Percentiles rank a stretch among this genome's conserved stretches.
Evolutionary conservation across 2,329 filamentous ascomycete species (phyloP).

Genomic region (Mycocentrospora acerina): DNA sequence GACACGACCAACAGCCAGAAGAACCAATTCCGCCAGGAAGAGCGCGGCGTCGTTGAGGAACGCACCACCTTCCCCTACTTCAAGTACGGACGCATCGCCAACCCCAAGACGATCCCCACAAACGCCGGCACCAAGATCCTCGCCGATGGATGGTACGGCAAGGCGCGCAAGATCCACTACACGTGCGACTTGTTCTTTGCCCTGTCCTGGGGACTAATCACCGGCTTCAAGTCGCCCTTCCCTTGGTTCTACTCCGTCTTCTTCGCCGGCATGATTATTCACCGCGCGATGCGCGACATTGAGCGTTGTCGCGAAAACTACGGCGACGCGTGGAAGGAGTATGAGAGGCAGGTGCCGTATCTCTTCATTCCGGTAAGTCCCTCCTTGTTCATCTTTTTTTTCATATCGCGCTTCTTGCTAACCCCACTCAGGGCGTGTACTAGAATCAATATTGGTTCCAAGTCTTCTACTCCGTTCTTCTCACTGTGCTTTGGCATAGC

Average conservation of each 20-base stretch:
- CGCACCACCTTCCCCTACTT: conserved; percentile 84
- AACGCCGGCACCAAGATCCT: conserved; percentile 73
- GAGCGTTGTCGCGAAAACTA: conserved; percentile 74
- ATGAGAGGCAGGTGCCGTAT: conserved; percentile 75
- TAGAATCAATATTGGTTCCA: too few relatives aligned
- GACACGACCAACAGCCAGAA: conserved; percentile 90
- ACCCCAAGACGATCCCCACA: conserved; percentile 75
- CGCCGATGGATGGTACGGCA: conserved; percentile 74
- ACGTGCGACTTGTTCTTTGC: conserved; percentile 79
- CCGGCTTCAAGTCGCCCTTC: conserved; percentile 75
- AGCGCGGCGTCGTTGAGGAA: conserved; percentile 66
- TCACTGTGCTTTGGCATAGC: too few relatives aligned
- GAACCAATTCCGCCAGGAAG: conserved; percentile 81
- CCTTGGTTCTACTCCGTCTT: conserved; percentile 87
- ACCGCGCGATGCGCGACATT: conserved; percentile 74
- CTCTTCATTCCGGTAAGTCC: conserved; percentile 69
- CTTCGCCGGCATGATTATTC: conserved; percentile 75
- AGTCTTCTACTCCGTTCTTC: too few relatives aligned
- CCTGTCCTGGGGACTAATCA: conserved; percentile 73
- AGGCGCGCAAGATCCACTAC: conserved; percentile 78
- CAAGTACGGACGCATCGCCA: conserved; percentile 78
- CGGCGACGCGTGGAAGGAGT: conserved; percentile 77
- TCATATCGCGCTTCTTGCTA: too few relatives aligned
- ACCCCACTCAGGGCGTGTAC: too few relatives aligned
- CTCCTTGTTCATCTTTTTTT: not conserved